Percentiles rank a stretch among this genome's conserved stretches.
Conservation (phyloP, 1,284 basidiomycete species). For the Ceratobasidium sp. region DNA sequence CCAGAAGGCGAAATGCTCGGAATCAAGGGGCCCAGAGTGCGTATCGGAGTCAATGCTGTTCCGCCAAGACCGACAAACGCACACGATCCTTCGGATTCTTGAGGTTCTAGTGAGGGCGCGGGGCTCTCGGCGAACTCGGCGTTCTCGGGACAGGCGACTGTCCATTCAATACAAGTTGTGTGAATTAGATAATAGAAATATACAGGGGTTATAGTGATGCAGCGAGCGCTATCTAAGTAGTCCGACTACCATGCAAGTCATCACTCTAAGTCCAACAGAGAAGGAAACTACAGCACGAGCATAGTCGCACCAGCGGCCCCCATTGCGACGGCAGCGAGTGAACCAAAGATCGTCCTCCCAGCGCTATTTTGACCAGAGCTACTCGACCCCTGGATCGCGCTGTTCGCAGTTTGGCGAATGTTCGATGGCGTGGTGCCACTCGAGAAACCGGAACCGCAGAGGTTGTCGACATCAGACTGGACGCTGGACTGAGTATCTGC, state of each 20-base stretch:
- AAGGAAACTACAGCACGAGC: not conserved
- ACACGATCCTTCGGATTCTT: no score
- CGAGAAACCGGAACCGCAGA: slow-evolving; percentile 11
- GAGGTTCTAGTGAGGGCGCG: no score
- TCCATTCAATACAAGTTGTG: no score
- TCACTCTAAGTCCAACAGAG: not conserved
- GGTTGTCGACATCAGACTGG: not conserved
- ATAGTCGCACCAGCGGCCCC: not conserved
- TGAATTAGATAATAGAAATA: no score
- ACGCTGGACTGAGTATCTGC: not conserved
- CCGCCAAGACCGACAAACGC: no score
- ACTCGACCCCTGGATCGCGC: not conserved
- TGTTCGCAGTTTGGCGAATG: slow-evolving; percentile 6
- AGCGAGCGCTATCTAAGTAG: not conserved
- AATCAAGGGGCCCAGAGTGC: no score
- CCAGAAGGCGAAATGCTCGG: no score
- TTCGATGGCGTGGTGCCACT: not conserved
- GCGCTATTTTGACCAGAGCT: slow-evolving; percentile 1
- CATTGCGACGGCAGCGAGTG: not conserved
- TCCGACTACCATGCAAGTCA: not conserved
- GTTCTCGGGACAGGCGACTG: no score
- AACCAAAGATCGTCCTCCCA: not conserved
- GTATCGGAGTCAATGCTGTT: no score
- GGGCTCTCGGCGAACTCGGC: no score
- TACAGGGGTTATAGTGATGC: not conserved